phyloP scores from a whole-genome alignment of 2,329 filamentous ascomycete genomes.

The Calonectria fujianensis region DNA sequence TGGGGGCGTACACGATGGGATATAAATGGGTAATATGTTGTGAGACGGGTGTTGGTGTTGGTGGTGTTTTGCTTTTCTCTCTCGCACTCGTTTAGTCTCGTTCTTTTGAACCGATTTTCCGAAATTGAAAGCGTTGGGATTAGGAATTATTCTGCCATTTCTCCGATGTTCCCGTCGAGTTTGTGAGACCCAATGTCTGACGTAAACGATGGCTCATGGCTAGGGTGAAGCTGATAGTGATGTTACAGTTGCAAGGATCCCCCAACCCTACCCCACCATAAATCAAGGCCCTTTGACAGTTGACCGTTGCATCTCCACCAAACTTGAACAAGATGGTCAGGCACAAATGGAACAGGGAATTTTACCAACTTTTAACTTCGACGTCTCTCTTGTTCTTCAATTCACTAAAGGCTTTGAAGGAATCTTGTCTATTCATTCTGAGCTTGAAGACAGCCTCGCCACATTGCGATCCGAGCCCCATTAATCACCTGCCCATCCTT shows the following conservation, averaged over 20 bases:
- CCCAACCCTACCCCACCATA: slow-evolving; percentile 19
- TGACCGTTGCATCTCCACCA: slow-evolving; percentile 14
- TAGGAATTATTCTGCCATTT: neutral
- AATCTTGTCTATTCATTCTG: neutral
- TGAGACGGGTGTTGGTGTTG: neutral
- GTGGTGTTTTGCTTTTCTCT: neutral
- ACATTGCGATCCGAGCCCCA: neutral
- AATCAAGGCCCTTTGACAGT: slow-evolving; percentile 16
- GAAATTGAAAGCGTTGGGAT: neutral
- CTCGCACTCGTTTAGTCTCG: neutral
- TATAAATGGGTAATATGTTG: neutral
- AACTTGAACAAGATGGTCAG: neutral
- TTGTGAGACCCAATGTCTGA: slow-evolving; percentile 21
- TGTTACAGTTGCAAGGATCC: slow-evolving; percentile 27
- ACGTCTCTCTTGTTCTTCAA: neutral
- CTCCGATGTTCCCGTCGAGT: neutral
- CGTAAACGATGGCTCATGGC: slow-evolving; percentile 22
- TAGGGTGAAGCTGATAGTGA: slow-evolving; percentile 10
- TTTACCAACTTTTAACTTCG: neutral
- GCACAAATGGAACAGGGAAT: neutral
- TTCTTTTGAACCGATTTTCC: neutral
- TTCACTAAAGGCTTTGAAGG: neutral
- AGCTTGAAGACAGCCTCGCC: neutral
- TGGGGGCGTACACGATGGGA: slow-evolving; percentile 5
- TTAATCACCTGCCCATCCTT: neutral